Base-by-base conservation (phyloP, 495 filamentous ascomycete genomes). In the Aspergillus incahuasiensis region DNA sequence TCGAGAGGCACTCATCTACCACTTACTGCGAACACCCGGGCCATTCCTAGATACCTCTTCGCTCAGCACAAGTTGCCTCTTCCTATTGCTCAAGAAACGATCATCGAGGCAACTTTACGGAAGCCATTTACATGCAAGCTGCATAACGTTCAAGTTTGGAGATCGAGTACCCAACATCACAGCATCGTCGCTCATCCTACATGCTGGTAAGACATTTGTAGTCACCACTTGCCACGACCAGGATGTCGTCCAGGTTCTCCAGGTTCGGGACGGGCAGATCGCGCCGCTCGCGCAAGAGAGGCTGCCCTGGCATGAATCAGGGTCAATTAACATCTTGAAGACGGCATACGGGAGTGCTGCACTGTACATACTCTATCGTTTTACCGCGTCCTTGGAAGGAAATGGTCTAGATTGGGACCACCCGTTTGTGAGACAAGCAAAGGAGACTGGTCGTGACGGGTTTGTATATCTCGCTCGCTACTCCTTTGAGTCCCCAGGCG, bases 401-500 rank as follows among this genome's bases (percentile, higher is more conserved):
- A 28, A 45, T 46, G 54, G 60, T 12, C 32, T 54, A 3, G 64
- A 70, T 6, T 53, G 49, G 2, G 52, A 63, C 4, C 69, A 74
- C 39, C 68, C 72, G 16, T 76, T 76, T 52, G 63, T 76, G 16
- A 66, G 65, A 35, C 64, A 74, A 18, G 73, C 73, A 0, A 34
- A 63, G 41, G 45, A 69, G 48, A 56, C 62, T 7, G 54, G 49
- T 22, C 16, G 60, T 13, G 40, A 61, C 19, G 68, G 66, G 0
- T 59, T 38, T 2, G 56, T 74, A 15, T 71, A 66, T 49, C 60
- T 75, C 42, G 53, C 63, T 32, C 62, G 62, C 22, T 52, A 71
- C 59, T 55, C 52, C 12, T 30, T 71, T 13, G 25, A 51, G 11
- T n/a, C 51, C 24, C 40, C 56, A 18, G 2, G 47, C 43, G 43